Percentiles rank a stretch among this genome's conserved stretches.
These are phyloP conservation scores for Tetratostichococcus sp. DNA, from an alignment of 139 green algal species.

Conservation along the genomic window DNA sequence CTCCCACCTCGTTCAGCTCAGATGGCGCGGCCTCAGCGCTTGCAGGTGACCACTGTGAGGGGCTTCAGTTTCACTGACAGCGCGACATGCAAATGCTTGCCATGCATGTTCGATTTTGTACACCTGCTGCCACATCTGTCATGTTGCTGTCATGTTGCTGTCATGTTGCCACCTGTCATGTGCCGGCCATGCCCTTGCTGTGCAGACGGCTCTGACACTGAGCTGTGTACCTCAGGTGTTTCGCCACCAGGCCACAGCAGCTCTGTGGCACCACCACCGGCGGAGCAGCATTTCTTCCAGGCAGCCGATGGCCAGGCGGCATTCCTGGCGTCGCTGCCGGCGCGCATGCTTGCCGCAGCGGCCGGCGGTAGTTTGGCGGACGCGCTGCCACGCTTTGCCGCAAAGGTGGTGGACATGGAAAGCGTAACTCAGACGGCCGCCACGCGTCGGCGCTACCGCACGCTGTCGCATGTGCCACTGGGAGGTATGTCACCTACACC, in stretches of 20 bases:
- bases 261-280: not conserved
- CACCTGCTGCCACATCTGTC: too few relatives aligned
- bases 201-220: too few relatives aligned
- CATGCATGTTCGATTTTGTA: too few relatives aligned
- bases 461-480: slow-evolving; percentile 66
- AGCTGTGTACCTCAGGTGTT: not conserved
- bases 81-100: too few relatives aligned
- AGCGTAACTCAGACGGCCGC: slow-evolving; percentile 46
- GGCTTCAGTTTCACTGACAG: not conserved
- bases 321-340: slow-evolving; percentile 72
- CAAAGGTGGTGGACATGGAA: slow-evolving; percentile 67
- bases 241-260: not conserved
- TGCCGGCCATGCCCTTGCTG: too few relatives aligned
- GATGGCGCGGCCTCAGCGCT: not conserved
- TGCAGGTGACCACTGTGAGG: not conserved
- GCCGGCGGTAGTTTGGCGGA: slow-evolving; percentile 40
- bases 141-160: too few relatives aligned
- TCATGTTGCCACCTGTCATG: too few relatives aligned
- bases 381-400: not conserved
- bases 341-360: slow-evolving; percentile 53
- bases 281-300: slow-evolving; percentile 55
- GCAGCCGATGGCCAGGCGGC: slow-evolving; percentile 65
- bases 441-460: slow-evolving; percentile 46
- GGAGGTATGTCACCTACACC: slow-evolving; percentile 2
- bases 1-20: not conserved